phyloP scores from a whole-genome alignment of 2,329 filamentous ascomycete species.

The Nannizziopsis barbatae region DNA sequence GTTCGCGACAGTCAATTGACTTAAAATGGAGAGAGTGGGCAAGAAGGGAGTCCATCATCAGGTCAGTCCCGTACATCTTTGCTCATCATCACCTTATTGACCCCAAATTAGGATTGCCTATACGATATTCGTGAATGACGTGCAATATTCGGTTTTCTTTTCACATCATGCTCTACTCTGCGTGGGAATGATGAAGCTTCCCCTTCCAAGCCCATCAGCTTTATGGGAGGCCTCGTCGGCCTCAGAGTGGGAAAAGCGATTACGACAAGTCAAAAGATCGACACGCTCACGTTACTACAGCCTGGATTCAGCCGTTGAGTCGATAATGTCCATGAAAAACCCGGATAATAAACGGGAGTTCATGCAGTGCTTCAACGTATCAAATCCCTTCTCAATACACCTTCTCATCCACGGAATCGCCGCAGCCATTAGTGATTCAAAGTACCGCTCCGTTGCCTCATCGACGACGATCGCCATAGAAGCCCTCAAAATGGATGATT shows the following conservation, averaged over 20 bases:
- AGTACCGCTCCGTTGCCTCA: conserved; percentile 17
- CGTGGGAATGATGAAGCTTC: conserved; percentile 19
- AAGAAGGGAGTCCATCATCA: conserved; percentile 18
- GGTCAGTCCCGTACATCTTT: conserved; percentile 10
- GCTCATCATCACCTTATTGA: background rate
- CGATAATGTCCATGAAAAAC: conserved; percentile 16
- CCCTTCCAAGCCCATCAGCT: conserved; percentile 16
- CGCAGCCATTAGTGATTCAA: conserved; percentile 17
- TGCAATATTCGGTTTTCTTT: conserved; percentile 19
- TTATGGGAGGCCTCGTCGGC: conserved; percentile 18
- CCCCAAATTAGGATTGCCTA: conserved; percentile 16
- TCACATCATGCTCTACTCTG: conserved; percentile 18
- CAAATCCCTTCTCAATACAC: conserved; percentile 16
- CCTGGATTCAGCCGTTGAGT: conserved; percentile 16
- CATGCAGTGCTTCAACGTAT: conserved; percentile 13
- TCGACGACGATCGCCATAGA: conserved; percentile 10
- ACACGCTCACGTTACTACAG: conserved; percentile 15
- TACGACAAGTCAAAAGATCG: conserved; percentile 15
- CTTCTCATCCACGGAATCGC: conserved; percentile 18
- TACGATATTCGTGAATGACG: conserved; percentile 18
- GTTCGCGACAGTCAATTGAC: conserved; percentile 15
- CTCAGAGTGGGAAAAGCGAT: conserved; percentile 15
- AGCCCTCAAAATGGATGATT: conserved; percentile 15
- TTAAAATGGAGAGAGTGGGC: conserved; percentile 19
- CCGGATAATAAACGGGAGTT: conserved; percentile 15